Percentiles rank a stretch among this genome's conserved stretches.
Conservation (phyloP, 1,284 basidiomycete genomes). For the Bjerkandera adusta region DNA sequence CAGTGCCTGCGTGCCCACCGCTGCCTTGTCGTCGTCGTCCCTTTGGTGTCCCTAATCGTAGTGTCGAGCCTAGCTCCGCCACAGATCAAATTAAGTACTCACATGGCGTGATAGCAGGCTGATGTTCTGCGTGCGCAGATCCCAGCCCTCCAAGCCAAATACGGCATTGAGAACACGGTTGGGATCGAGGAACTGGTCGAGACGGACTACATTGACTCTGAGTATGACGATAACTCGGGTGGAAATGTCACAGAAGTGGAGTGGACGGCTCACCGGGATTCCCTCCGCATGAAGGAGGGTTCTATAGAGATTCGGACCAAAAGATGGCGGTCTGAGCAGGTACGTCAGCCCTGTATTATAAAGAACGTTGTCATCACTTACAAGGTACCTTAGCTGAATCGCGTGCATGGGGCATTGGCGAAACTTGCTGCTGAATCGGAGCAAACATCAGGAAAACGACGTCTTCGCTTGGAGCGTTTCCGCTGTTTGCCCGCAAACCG, state of each 20-base stretch:
- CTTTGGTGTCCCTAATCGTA: too few species aligned
- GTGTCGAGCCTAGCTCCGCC: too few species aligned
- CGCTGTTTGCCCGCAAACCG: background rate
- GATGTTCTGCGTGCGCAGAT: too few species aligned
- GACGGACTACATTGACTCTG: background rate
- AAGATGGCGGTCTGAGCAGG: background rate
- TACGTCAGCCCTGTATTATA: background rate
- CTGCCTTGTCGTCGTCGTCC: too few species aligned
- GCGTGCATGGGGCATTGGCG: too few species aligned
- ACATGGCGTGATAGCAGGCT: too few species aligned
- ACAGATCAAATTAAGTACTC: too few species aligned
- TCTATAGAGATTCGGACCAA: background rate
- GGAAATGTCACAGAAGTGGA: too few species aligned
- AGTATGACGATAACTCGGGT: background rate
- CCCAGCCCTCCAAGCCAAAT: background rate
- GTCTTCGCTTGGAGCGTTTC: background rate
- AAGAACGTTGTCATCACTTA: background rate
- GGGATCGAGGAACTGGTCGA: background rate
- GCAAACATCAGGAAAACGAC: too few species aligned
- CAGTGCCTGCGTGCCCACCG: too few species aligned
- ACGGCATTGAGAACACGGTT: background rate
- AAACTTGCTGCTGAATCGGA: too few species aligned
- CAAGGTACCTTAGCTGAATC: background rate
- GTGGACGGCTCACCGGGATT: background rate
- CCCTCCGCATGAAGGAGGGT: background rate